Evolutionary conservation across 192 early-diverging fungal genomes (phyloP).

Genomic region (Coemansia aciculifera): DNA sequence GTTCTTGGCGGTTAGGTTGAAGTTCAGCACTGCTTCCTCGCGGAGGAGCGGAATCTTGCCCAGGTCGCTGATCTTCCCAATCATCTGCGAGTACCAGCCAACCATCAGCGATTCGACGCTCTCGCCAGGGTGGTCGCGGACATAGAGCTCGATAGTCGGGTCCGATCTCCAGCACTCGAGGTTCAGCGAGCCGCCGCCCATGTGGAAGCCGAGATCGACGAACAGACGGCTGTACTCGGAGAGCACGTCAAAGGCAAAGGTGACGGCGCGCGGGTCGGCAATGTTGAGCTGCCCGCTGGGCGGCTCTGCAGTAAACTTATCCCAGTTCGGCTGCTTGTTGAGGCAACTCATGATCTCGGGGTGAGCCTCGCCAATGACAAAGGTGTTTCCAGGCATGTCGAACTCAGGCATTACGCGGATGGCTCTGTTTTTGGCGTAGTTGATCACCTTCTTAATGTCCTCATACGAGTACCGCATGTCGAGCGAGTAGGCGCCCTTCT

Average conservation of each 20-base stretch:
- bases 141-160: constrained; percentile 44
- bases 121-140: constrained; percentile 50
- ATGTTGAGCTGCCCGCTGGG: constrained; percentile 83
- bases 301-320: constrained; percentile 66
- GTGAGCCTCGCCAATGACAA: constrained; percentile 56
- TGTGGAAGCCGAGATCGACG: constrained; percentile 69
- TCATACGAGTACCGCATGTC: constrained; percentile 69
- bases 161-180: constrained; percentile 68
- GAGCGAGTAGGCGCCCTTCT: constrained; percentile 65
- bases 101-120: constrained; percentile 40
- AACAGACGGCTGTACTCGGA: constrained; percentile 68
- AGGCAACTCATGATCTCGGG: constrained; percentile 65
- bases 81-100: constrained; percentile 39
- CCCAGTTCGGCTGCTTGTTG: constrained; percentile 63
- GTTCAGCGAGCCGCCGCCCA: constrained; percentile 72
- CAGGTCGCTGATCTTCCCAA: constrained; percentile 55
- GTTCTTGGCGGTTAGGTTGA: constrained; percentile 60
- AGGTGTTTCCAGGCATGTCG: constrained; percentile 80
- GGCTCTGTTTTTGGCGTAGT: constrained; percentile 72
- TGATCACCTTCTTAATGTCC: constrained; percentile 69
- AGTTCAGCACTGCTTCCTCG: constrained; percentile 68
- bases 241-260: constrained; percentile 65
- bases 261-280: constrained; percentile 62
- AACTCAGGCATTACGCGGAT: constrained; percentile 89
- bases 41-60: constrained; percentile 70